These are phyloP conservation scores for Musa balbisiana DNA, from an alignment of 202 grass and related monocot genomes.

Conservation along the genomic window DNA sequence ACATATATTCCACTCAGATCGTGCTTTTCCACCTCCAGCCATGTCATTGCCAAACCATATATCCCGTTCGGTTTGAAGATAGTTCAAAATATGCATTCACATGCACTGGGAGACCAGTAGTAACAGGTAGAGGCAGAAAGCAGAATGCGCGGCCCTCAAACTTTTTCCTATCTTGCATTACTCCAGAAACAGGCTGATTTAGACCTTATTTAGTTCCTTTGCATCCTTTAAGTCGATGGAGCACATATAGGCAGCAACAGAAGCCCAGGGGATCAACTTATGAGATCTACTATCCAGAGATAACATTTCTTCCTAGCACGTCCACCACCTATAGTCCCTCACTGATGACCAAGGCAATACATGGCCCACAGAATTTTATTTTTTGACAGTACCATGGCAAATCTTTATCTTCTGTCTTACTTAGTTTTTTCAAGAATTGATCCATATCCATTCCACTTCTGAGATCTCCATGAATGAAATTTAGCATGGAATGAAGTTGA, in stretches of 20 bases:
- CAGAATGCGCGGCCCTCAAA: constrained; percentile 87
- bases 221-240: constrained; percentile 60
- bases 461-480: constrained; percentile 65
- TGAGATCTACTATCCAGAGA: constrained; percentile 56
- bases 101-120: constrained; percentile 72
- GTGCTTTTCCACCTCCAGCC: constrained; percentile 83
- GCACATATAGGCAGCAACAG: constrained; percentile 85
- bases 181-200: constrained; percentile 39
- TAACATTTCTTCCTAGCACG: constrained; percentile 69
- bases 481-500: constrained; percentile 54
- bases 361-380: constrained; percentile 42
- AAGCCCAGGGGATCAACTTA: constrained; percentile 95
- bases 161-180: constrained; percentile 38
- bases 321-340: constrained; percentile 86
- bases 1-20: constrained; percentile 92
- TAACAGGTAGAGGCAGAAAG: constrained; percentile 91
- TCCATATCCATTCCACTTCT: constrained; percentile 66
- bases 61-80: constrained; percentile 98
- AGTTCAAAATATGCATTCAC: constrained; percentile 99
- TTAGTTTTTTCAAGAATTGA: constrained; percentile 80
- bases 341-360: constrained; percentile 63
- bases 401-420: constrained; percentile 71
- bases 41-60: constrained; percentile 99
- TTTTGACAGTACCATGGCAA: constrained; percentile 88
- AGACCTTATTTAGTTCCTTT: constrained; percentile 41